phyloP scores from a whole-genome alignment of 257 asterid species.

The Fraxinus anomala region DNA sequence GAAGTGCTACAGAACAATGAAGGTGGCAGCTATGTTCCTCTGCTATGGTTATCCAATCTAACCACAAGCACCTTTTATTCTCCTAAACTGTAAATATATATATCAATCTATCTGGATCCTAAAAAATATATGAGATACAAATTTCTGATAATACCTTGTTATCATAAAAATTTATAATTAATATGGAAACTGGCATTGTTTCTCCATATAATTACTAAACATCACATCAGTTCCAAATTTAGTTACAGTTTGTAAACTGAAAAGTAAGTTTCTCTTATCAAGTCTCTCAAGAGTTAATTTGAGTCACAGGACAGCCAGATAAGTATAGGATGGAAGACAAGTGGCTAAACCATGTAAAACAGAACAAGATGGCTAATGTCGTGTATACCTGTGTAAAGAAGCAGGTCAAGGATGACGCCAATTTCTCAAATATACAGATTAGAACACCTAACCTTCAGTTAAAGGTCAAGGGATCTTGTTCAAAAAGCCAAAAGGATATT shows the following conservation, averaged over 20 bases:
- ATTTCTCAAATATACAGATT: not conserved
- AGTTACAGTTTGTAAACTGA: not conserved
- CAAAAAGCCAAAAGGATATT: not conserved
- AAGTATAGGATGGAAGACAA: not conserved
- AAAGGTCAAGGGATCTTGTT: not conserved
- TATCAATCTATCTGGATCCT: not conserved
- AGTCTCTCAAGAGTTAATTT: not conserved
- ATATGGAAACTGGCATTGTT: not conserved
- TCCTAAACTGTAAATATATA: not conserved
- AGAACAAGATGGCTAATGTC: not conserved
- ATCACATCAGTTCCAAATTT: not conserved
- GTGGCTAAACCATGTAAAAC: not conserved
- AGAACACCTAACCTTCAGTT: not conserved
- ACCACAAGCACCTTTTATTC: not conserved
- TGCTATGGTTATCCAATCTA: not conserved
- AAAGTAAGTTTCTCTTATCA: not conserved
- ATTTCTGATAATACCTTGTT: not conserved
- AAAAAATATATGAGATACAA: not conserved
- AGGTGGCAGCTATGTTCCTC: slow-evolving; percentile 1
- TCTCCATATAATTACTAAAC: not conserved
- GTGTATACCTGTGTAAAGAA: not conserved
- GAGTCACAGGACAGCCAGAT: not conserved
- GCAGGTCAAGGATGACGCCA: not conserved
- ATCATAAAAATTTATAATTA: not conserved
- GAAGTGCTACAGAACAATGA: not conserved